Base-by-base conservation (phyloP, 1,284 basidiomycete genomes). In the Marasmius oreades region DNA sequence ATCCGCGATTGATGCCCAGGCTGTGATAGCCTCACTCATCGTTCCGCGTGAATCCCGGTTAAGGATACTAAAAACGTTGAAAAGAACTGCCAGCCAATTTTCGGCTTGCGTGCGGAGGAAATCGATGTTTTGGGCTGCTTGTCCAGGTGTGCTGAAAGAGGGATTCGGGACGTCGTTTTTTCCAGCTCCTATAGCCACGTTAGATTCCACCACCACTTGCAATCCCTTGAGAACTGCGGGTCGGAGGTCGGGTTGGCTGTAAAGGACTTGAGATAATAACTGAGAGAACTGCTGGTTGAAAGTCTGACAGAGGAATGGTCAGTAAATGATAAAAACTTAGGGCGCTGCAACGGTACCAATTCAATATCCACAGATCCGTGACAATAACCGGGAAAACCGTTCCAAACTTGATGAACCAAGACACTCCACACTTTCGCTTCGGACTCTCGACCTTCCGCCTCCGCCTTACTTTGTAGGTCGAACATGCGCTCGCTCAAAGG, bases 361-460 rank as follows among this genome's bases (percentile, higher is more conserved):
- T 78, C 73, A 43, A 89, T 69, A 63, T 90, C 84, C n/a, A 71
- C 64, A 42, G 83, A 73, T 18, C 75, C 80, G 67, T 80, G 79
- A 62, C 95, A 88, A 72, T 98, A 98, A 16, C 90, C 84, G 3
- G 88, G 85, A 61, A 98, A 82, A 52, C 95, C 94, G 59, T 85
- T 80, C 96, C 96, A 98, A 48, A 97, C 85, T 71, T 99, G 96
- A 31, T 90, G 86, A 37, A 97, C 87, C 33, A 98, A 79, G 10
- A 96, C 93, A 64, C 86, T 90, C 90, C 93, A 98, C 47, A 98
- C 86, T 73, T 98, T 98, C 18, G 90, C 91, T 71, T 98, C 95
- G 5, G 92, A 84, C 48, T 78, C 78, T 47, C 87, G 84, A 12
- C 82, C 85, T 48, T 85, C 86, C 3, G 78, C 73, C 59, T 91